Base-by-base conservation (phyloP, 306 rosid species). In the Senna tora region DNA sequence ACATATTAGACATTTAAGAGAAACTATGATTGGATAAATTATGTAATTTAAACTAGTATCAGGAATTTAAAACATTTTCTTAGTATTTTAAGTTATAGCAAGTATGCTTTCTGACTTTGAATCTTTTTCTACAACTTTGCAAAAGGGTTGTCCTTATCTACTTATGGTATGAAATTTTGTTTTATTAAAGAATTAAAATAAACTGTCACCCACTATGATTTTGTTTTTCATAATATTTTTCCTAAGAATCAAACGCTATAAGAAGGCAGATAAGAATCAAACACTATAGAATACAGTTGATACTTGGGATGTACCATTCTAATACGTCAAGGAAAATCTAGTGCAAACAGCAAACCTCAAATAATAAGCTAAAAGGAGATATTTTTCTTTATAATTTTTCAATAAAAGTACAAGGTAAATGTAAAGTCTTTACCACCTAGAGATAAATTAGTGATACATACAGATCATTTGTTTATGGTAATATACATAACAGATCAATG, bases 1-100 rank as follows among this genome's bases (percentile, higher is more conserved):
- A 76, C 17, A 52, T 73, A 38, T 43, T 60, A 73, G 38, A 56
- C 32, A 58, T 76, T 61, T 32, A 68, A 68, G 39, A 61, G 65
- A 5, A 34, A 70, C 12, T 59, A 46, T 61, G 72, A 75, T 52
- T 1, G 38, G 54, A 63, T 34, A 41, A 75, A 61, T 65, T 60
- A 61, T 38, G 50, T 36, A 67, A 67, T 47, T 22, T 13, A 3
- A 57, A 46, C 38, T 55, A 41, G 49, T 34, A 12, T 38, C 53
- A 68, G 57, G 49, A 57, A 71, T 63, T 55, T 46, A 10, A 69
- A 47, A 42, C 21, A 77, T 74, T 43, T 62, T 64, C 38, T 42
- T 74, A 20, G 28, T 51, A 42, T 36, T 42, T 45, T 25, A 49
- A 55, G 61, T 17, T 30, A 49, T 11, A 39, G 47, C 55, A 41